Evolutionary conservation across 352 stramenopile species (phyloP), one percentile per base, ranked within the genome.

Genomic region (Phytophthora pini): DNA sequence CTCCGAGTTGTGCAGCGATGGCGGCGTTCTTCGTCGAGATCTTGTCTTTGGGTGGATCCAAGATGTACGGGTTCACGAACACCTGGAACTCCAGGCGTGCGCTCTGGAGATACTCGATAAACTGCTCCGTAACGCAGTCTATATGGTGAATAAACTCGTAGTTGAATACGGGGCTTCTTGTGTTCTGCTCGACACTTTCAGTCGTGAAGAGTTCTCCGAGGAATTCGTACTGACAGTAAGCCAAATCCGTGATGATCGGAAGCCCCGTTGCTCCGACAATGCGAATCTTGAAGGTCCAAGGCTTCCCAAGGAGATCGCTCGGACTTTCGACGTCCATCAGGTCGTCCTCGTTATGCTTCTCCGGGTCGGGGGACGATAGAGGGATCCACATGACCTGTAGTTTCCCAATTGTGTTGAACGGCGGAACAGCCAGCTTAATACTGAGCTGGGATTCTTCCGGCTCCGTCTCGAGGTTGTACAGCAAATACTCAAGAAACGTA

Each of bases 161-260:
- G 62, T 96, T 94, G 57, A 98, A 97, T 31, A 89, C 82, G 1
- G 93, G 83, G 34, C 88, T 97, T 15, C 87, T 76, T 24, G 89
- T 95, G 49, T 93, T 88, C 45, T 95, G 88, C 69, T 98, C 88
- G 15, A 97, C 89, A 52, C 82, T 94, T 53, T 98, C 93, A 9
- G 93, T 97, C 45, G 87, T 97, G 66, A 96, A 98, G 8, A 93
- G 84, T 64, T 98, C 89, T 10, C 90, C 93, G 4, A 97, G 73
- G 43, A 98, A 98, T 55, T 97, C 89, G 68, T 98, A 98, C 73
- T 97, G 87, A 7, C 93, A 94, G 71, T 98, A 98, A 1, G 89
- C 93, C 45, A 95, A 68, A 58, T 95, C 87, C 2, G 91, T 97
- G 51, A 95, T 95, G 12, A 97, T 83, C 10, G 93, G 90, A 41